Conservation (phyloP, 768 basidiomycete genomes). For the Mycena latifolia region DNA sequence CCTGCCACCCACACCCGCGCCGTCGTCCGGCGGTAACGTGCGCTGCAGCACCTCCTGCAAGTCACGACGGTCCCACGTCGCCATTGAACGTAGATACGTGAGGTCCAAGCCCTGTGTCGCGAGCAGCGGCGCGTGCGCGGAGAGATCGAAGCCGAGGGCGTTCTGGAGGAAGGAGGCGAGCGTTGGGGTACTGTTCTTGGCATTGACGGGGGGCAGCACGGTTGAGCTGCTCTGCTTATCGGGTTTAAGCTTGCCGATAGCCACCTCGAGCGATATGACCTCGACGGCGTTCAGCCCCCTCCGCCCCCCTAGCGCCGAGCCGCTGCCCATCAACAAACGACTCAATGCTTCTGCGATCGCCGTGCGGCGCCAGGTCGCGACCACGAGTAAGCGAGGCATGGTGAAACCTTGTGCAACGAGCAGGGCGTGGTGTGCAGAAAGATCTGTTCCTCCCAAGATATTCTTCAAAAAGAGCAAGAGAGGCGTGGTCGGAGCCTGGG, state of each 20-base stretch:
- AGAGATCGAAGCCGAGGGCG: not conserved
- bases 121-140: not conserved
- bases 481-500: too few species aligned
- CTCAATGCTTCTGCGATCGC: not conserved
- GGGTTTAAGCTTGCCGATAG: too few species aligned
- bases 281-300: too few species aligned
- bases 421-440: not conserved
- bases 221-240: too few species aligned
- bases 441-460: not conserved
- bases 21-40: not conserved
- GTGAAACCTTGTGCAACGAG: constrained; percentile 19
- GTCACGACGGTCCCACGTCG: not conserved
- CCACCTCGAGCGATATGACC: too few species aligned
- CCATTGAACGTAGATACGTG: not conserved
- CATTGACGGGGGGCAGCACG: too few species aligned
- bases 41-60: not conserved
- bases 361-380: not conserved
- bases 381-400: not conserved
- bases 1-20: not conserved
- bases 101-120: not conserved
- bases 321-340: constrained; percentile 1
- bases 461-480: too few species aligned
- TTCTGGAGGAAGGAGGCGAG: not conserved
- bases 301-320: not conserved
- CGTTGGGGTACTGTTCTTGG: not conserved